Base-by-base conservation (phyloP, 2,329 filamentous ascomycete species). In the Chaetomium globosum region DNA sequence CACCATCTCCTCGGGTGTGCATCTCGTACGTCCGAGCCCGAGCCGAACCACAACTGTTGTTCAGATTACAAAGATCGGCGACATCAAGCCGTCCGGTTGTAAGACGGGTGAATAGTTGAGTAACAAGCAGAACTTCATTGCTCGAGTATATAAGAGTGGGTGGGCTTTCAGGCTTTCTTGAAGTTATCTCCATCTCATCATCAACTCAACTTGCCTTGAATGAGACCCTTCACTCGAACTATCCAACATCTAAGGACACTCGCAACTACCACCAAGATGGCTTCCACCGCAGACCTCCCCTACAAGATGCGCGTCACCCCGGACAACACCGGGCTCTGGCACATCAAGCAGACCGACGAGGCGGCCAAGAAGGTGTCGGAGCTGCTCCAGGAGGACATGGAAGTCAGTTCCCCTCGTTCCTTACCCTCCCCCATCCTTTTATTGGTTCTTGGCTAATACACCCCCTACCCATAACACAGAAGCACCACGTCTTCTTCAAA, bases 401-500 rank as follows among this genome's bases (percentile, higher is more conserved):
- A 87, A 78, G 80, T 83, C 71, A 36, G 73, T 53, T 33, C n/a
- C n/a, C n/a, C n/a, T n/a, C n/a, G n/a, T 9, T 8, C 23, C n/a
- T 16, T 21, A 13, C 10, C 23, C 16, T 36, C 16, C 52, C 26
- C 23, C 30, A 19, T 33, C 13, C 1, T 12, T 31, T 43, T n/a
- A n/a, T 46, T 12, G 54, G 31, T n/a, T 28, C 12, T 23, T 55
- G 51, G 53, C 62, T 30, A n/a, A 43, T 16, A 43, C 39, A n/a
- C 16, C n/a, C n/a, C n/a, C n/a, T n/a, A n/a, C n/a, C n/a, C n/a
- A n/a, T n/a, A 4, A 23, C 12, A 48, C 31, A 82, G 78, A 78
- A 78, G 39, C 86, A 93, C 71, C 90, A 96, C 73, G 89, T 93
- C 65, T 96, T 89, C 78, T 96, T 93, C 81, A 96, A 95, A 95